Conservation (phyloP, 2,329 filamentous ascomycete genomes). For the Ploettnerulaceae sp. region DNA sequence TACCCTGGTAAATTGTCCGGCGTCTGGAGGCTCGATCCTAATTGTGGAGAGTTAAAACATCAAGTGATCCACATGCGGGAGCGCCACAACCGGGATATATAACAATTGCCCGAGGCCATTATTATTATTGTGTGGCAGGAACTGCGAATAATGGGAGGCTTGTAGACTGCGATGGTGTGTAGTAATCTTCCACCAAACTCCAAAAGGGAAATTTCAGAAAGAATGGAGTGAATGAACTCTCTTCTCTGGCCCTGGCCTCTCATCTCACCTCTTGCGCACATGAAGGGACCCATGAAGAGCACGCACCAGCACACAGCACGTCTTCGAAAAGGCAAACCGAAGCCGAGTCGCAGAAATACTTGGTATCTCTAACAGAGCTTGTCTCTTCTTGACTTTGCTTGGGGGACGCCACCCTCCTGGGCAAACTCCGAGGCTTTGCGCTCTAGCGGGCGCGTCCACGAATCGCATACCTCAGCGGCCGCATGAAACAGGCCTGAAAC, state of each 20-base stretch:
- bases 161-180: too few species aligned
- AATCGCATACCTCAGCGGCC: not conserved
- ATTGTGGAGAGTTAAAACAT: not conserved
- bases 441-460: slow-evolving; percentile 3
- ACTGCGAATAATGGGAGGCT: too few species aligned
- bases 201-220: too few species aligned
- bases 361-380: slow-evolving; percentile 3
- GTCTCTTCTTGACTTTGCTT: slow-evolving; percentile 6
- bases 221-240: too few species aligned
- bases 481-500: slow-evolving; percentile 6
- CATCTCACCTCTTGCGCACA: too few species aligned
- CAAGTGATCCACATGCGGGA: not conserved
- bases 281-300: not conserved
- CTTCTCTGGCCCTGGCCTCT: too few species aligned
- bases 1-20: not conserved
- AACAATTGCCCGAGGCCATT: not conserved
- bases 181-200: too few species aligned
- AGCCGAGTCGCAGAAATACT: slow-evolving; percentile 3
- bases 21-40: not conserved
- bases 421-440: not conserved
- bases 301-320: not conserved
- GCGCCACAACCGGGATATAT: slow-evolving; percentile 4
- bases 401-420: not conserved
- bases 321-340: not conserved
- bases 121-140: too few species aligned